Evolutionary conservation across 495 filamentous ascomycete species (phyloP), one percentile per base, ranked within the genome.

Genomic region (Oidiodendron maius): DNA sequence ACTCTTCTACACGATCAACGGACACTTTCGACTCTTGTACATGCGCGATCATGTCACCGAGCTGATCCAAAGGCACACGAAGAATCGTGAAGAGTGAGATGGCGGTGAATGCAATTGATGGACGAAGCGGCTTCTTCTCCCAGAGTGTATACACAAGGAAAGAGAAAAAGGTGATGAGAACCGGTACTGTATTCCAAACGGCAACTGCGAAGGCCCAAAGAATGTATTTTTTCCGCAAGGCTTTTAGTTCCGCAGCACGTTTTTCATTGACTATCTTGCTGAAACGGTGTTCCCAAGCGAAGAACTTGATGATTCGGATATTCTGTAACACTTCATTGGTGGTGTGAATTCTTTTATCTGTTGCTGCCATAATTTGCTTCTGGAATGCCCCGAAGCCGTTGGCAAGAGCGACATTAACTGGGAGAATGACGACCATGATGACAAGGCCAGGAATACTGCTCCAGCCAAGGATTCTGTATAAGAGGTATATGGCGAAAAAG

Each of bases 231-330:
- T 72, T 78, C 25, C 93, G 82, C 54, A 97, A 60, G 23, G 84
- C 80, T 52, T 76, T 79, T 21, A 99, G 71, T 62, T 99, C 94
- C 3, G 76, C 76, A 15, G 72, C 70, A 42, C 94, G 78, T 62
- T 94, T 95, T 62, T 96, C 91, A 51, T 91, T 81, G 13, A 99
- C 89, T 44, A 89, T 81, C 15, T 82, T 78, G 38, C 84, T 76
- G 66, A 95, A 99, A 8, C 94, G 86, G 51, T 86, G 82, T 64
- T 99, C 94, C 94, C 94, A 99, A 2, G 94, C 91, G 63, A 99
- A 99, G 65, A 90, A 99, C 64, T 99, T 99, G 78, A 99, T 97
- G 58, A 99, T 96, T 25, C 94, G 80, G 55, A 99, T 97, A 55
- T 96, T 99, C 59, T 94, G 91, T 18, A 99, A 74, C 6, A 97